Evolutionary conservation across 116 monocot genomes (phyloP).

Genomic region (Cymodocea nodosa): DNA sequence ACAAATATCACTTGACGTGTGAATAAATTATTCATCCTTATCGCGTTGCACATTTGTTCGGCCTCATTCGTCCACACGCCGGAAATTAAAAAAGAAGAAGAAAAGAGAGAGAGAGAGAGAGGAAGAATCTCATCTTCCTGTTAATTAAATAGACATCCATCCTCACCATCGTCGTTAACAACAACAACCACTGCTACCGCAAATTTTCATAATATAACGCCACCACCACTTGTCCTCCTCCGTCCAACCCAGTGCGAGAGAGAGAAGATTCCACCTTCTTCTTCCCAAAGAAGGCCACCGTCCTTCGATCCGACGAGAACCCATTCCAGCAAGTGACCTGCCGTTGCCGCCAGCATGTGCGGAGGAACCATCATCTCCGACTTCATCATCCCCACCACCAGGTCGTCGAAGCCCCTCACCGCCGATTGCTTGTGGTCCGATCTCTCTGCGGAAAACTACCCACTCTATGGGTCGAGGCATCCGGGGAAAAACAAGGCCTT

Average conservation of each 20-base stretch:
- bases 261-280: constrained; percentile 3
- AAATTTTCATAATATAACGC: no score
- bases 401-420: constrained; percentile 17
- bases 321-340: not conserved
- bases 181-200: no score
- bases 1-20: no score
- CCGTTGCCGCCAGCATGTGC: constrained; percentile 23
- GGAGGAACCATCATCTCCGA: constrained; percentile 53
- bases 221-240: not conserved
- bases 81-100: no score
- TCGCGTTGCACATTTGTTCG: no score
- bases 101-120: no score
- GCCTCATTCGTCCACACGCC: no score
- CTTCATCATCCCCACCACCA: constrained; percentile 21
- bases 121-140: no score
- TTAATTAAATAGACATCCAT: no score
- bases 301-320: not conserved
- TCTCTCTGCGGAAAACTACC: not conserved
- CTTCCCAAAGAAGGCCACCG: no score
- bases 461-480: not conserved
- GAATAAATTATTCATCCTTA: no score
- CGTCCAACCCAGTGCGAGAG: not conserved
- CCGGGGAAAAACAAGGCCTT: constrained; percentile 2
- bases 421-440: constrained; percentile 29
- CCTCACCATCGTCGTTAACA: no score